A percentile compares a stretch with the other conserved stretches of the same genome.
phyloP scores from a whole-genome alignment of 2,329 filamentous ascomycete species.

The Monosporascus sp. region DNA sequence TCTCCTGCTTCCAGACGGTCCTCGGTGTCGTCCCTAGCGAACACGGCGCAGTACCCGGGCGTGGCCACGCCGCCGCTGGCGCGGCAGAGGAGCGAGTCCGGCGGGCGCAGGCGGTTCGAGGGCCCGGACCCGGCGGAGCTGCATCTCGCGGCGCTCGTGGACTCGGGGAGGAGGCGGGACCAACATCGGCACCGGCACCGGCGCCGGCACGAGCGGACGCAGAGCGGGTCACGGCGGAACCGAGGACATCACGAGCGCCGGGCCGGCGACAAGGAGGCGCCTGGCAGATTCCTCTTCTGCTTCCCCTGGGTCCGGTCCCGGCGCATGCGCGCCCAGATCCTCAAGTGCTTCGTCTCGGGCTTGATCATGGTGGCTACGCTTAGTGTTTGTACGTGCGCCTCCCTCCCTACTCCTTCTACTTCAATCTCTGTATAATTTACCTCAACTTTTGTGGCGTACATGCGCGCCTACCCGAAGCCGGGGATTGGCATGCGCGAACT shows the following conservation, averaged over 20 bases:
- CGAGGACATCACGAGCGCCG: conserved; percentile 10
- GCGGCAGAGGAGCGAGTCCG: conserved; percentile 6
- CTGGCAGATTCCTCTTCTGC: conserved; percentile 45
- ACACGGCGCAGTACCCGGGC: conserved; percentile 11
- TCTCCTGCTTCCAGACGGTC: background rate
- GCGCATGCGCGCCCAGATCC: conserved; percentile 47
- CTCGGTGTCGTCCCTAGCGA: background rate
- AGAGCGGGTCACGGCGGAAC: conserved; percentile 3
- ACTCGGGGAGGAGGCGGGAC: conserved; percentile 33
- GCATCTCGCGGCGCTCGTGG: conserved; percentile 39
- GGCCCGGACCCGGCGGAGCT: conserved; percentile 44
- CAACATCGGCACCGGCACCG: conserved; percentile 8
- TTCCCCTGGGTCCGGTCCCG: conserved; percentile 51
- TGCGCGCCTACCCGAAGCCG: background rate
- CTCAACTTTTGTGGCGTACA: background rate
- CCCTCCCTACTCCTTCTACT: background rate
- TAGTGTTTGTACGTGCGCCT: conserved; percentile 55
- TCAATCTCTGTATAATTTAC: background rate
- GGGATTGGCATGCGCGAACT: too few species aligned
- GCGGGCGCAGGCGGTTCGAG: conserved; percentile 25
- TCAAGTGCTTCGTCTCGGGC: conserved; percentile 61
- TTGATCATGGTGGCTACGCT: conserved; percentile 54
- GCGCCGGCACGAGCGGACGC: conserved; percentile 3
- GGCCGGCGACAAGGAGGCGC: conserved; percentile 11
- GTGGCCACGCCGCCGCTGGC: conserved; percentile 18